These are phyloP conservation scores for Brassica balearica DNA, from an alignment of 441 rosid species.

Conservation along the genomic window DNA sequence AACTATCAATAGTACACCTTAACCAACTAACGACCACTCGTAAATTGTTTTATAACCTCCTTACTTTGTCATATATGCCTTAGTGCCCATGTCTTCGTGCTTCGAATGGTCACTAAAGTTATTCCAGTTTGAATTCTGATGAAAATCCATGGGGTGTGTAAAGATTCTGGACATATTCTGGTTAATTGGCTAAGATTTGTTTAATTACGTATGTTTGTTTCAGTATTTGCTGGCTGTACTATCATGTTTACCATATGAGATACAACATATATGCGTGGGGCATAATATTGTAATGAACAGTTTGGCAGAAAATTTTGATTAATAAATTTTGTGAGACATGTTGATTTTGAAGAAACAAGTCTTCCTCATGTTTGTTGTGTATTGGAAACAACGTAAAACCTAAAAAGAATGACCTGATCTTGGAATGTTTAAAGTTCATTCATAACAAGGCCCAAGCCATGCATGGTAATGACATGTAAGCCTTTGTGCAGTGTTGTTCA, in stretches of 20 bases:
- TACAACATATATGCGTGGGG: not conserved
- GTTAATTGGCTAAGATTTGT: not conserved
- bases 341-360: not conserved
- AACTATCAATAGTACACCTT: conserved; percentile 25
- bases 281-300: not conserved
- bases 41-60: conserved; percentile 4
- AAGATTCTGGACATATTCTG: not conserved
- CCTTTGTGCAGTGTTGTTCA: not conserved
- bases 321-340: conserved; percentile 1
- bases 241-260: not conserved
- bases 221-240: not conserved
- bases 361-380: not conserved
- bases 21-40: conserved; percentile 5
- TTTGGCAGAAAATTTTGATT: not conserved
- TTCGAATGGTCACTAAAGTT: conserved; percentile 13
- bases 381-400: not conserved
- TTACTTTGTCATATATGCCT: conserved; percentile 24
- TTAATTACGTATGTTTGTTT: not conserved
- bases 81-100: conserved; percentile 9
- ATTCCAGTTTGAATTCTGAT: not conserved
- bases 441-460: not conserved
- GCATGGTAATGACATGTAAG: not conserved
- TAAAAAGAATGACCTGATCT: not conserved
- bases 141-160: not conserved
- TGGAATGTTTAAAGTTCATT: not conserved